A percentile compares a stretch with the other conserved stretches of the same genome.
phyloP scores from a whole-genome alignment of 192 early-diverging fungal genomes.

The Lunasporangiospora selenospora region DNA sequence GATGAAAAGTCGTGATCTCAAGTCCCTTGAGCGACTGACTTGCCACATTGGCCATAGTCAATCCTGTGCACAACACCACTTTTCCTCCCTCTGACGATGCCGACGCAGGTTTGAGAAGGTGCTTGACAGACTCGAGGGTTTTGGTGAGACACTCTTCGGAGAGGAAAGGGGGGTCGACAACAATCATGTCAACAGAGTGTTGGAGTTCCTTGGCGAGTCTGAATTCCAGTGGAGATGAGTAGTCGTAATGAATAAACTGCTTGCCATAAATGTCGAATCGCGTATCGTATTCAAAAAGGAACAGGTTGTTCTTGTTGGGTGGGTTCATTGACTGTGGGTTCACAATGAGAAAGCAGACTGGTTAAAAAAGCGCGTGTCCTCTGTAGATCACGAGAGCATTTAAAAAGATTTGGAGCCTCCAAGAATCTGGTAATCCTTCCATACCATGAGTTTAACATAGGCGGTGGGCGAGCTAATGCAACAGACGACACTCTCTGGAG shows the following conservation, averaged over 20 bases:
- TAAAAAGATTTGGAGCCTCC: no score
- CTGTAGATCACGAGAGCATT: no score
- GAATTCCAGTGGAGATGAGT: conserved; percentile 67
- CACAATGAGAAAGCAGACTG: background rate
- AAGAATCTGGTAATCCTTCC: background rate
- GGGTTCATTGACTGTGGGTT: conserved; percentile 49
- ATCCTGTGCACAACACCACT: conserved; percentile 63
- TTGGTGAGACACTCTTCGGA: conserved; percentile 77
- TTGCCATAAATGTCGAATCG: conserved; percentile 74
- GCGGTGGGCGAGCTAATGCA: conserved; percentile 69
- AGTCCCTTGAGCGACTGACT: conserved; percentile 4
- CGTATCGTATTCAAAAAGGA: conserved; percentile 77
- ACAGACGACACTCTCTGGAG: conserved; percentile 51
- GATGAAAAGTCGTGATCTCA: conserved; percentile 63
- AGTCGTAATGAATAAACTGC: conserved; percentile 78
- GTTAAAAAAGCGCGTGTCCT: no score
- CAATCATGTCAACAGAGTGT: conserved; percentile 69
- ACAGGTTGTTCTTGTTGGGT: conserved; percentile 48
- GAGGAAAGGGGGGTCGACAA: conserved; percentile 84
- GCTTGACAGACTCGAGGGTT: conserved; percentile 64
- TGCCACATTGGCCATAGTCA: conserved; percentile 19
- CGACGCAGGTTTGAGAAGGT: conserved; percentile 55
- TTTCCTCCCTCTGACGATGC: conserved; percentile 58
- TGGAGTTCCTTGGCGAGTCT: conserved; percentile 46
- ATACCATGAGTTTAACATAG: conserved; percentile 70